A percentile compares a stretch with the other conserved stretches of the same genome.
Evolutionary conservation across 257 asterid species (phyloP).

Genomic region (Dorcoceras hygrometricum): DNA sequence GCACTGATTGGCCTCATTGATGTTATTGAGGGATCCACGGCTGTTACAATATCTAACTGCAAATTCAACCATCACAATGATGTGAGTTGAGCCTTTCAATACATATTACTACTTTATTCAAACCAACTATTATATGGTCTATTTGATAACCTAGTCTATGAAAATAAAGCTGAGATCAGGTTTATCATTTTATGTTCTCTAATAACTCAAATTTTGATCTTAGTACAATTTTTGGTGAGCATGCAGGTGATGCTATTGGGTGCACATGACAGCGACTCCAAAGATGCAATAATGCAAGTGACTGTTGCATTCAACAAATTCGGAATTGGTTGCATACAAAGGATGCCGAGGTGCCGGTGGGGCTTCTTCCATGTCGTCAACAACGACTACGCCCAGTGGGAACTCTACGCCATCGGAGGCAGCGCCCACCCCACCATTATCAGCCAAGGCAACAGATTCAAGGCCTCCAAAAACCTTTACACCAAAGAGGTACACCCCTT

Average conservation of each 20-base stretch:
- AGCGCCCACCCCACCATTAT: conserved; percentile 71
- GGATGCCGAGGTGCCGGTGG: conserved; percentile 85
- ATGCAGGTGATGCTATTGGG: conserved; percentile 80
- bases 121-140: too few relatives aligned
- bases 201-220: too few relatives aligned
- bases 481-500: conserved; percentile 51
- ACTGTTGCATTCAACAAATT: conserved; percentile 74
- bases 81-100: conserved; percentile 35
- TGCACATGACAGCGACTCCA: conserved; percentile 45
- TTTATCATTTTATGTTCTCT: too few relatives aligned
- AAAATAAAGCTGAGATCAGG: too few relatives aligned
- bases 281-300: conserved; percentile 70
- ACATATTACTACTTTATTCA: too few relatives aligned
- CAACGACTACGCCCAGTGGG: conserved; percentile 71
- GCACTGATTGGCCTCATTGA: conserved; percentile 71
- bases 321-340: conserved; percentile 63
- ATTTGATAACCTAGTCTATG: too few relatives aligned
- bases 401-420: conserved; percentile 86
- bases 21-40: conserved; percentile 76
- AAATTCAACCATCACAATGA: conserved; percentile 78
- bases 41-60: conserved; percentile 83
- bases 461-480: conserved; percentile 42
- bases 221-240: neutral
- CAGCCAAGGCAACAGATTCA: conserved; percentile 90
- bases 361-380: conserved; percentile 80